Base-by-base conservation (phyloP, 2,329 filamentous ascomycete species). In the Claviceps humidiphila region DNA sequence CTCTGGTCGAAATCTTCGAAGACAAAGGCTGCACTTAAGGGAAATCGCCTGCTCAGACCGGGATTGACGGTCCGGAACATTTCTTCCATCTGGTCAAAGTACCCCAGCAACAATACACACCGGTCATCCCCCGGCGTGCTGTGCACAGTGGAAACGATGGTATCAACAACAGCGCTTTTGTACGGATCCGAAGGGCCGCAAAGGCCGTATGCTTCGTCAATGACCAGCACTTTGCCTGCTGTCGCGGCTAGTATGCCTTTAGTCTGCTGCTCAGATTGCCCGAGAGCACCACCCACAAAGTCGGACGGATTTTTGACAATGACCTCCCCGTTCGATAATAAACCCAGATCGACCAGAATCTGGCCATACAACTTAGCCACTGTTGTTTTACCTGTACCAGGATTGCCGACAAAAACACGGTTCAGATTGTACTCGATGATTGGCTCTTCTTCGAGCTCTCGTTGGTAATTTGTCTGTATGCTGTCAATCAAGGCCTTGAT, bases 1-100 rank as follows among this genome's bases (percentile, higher is more conserved):
- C 13, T 84, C 71, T 22, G 41, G 1, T 67, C 70, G 59, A 85
- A 89, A 60, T 89, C 83, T 17, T 85, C 77, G 59, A 89, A 90
- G 0, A 64, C 61, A 57, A 89, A 89, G 0, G 80, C 82, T 1
- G 75, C 73, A 0, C 74, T 70, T 0, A 87, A 62, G 0, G 80
- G 80, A 54, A 89, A 89, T 0, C 85, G 74, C 30, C 85, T 70
- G 3, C 71, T 72, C 0, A 89, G 71, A 0, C 85, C 86, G 0
- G 84, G 84, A 54, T 89, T 89, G 48, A 80, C 78, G 37, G 84
- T 82, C n/a, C 81, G 78, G 55, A 89, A 82, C 84, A 89, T 88
- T 0, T 75, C 67, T 50, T 80, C 72, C 79, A 90, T 85, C 56
- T 84, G 71, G 0, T 82, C 77, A 48, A 79, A 74, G 65, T 89